These are phyloP conservation scores for Fusarium tuaranense DNA, from an alignment of 2,329 filamentous ascomycete species.

Conservation along the genomic window DNA sequence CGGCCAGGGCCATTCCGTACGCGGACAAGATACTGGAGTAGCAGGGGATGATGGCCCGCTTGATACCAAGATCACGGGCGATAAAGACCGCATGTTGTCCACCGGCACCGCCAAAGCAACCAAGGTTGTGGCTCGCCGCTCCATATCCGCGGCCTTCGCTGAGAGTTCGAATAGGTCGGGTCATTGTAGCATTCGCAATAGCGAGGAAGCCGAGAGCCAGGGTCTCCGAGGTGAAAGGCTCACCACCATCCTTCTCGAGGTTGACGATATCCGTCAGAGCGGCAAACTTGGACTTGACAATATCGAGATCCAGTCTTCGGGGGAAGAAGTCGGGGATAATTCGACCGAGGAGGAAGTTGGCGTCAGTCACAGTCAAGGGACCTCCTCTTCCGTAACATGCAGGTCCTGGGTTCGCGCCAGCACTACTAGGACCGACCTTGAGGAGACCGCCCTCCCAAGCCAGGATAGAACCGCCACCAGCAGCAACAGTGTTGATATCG, in stretches of 20 bases:
- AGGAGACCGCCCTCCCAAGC: slow-evolving; percentile 79
- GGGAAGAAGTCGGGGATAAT: slow-evolving; percentile 73
- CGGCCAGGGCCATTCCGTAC: slow-evolving; percentile 59
- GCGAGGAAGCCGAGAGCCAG: slow-evolving; percentile 78
- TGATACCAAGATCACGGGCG: slow-evolving; percentile 57
- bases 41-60: slow-evolving; percentile 56
- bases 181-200: slow-evolving; percentile 81
- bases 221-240: slow-evolving; percentile 36
- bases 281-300: slow-evolving; percentile 55
- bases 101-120: slow-evolving; percentile 51
- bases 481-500: slow-evolving; percentile 78
- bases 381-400: slow-evolving; percentile 79
- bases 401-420: slow-evolving; percentile 77
- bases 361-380: slow-evolving; percentile 78
- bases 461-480: slow-evolving; percentile 64
- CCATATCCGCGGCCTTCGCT: slow-evolving; percentile 46
- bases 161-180: slow-evolving; percentile 68
- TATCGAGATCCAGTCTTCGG: slow-evolving; percentile 53
- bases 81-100: slow-evolving; percentile 59
- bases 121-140: slow-evolving; percentile 41
- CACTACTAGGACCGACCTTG: slow-evolving; percentile 78
- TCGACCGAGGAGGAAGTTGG: slow-evolving; percentile 75
- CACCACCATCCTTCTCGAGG: slow-evolving; percentile 33
- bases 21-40: slow-evolving; percentile 61
- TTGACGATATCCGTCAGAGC: slow-evolving; percentile 50